These are phyloP conservation scores for Dactylellina haptotyla DNA, from an alignment of 2,329 filamentous ascomycete genomes.

Conservation along the genomic window DNA sequence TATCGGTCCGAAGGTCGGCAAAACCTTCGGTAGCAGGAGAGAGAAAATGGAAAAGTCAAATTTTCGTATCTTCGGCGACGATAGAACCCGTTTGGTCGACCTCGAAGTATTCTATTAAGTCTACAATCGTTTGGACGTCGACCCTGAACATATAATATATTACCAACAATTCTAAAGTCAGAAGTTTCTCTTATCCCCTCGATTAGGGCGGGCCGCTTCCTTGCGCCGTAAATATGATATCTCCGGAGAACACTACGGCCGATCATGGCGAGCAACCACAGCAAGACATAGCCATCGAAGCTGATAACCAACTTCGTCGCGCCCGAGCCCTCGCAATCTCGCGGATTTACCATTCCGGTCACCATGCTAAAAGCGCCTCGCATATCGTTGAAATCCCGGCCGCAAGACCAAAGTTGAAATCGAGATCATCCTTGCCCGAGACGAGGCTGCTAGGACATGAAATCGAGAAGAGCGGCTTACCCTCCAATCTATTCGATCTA, in stretches of 20 bases:
- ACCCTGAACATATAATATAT: no score
- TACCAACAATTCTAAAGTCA: no score
- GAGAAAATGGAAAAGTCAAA: no score
- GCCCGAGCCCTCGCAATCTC: slow-evolving; percentile 17
- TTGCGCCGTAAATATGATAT: slow-evolving; percentile 8
- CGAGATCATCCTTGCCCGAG: slow-evolving; percentile 8
- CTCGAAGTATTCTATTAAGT: no score
- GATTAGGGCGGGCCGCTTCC: no score
- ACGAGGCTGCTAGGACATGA: slow-evolving; percentile 28
- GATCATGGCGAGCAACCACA: slow-evolving; percentile 16
- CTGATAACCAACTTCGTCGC: slow-evolving; percentile 8
- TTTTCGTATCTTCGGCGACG: no score
- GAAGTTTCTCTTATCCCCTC: no score
- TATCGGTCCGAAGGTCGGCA: no score
- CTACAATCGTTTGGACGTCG: no score
- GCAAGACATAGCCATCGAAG: slow-evolving; percentile 7
- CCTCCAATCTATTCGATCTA: slow-evolving; percentile 30
- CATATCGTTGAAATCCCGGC: not conserved
- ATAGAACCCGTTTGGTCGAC: no score
- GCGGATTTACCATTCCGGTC: slow-evolving; percentile 6
- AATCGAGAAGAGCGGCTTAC: slow-evolving; percentile 30
- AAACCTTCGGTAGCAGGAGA: no score
- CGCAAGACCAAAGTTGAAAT: not conserved
- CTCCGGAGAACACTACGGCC: slow-evolving; percentile 6
- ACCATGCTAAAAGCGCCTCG: no score